Evolutionary conservation across 1,284 basidiomycete species (phyloP).

Genomic region (Cystobasidium pallidum): DNA sequence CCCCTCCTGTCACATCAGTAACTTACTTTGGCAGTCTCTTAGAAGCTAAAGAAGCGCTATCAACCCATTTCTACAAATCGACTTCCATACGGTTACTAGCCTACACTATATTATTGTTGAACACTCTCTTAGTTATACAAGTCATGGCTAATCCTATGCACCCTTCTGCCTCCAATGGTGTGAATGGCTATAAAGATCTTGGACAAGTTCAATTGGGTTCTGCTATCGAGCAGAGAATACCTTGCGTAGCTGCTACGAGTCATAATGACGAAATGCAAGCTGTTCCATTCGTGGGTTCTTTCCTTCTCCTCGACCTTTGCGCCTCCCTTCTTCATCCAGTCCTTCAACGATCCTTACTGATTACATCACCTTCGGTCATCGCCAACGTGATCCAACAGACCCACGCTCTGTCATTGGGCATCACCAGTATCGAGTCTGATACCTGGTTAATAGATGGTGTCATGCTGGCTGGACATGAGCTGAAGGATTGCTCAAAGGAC

Average conservation of each 20-base stretch:
- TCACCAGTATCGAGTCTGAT: conserved; percentile 25
- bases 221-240: not conserved
- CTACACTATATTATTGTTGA: conserved; percentile 14
- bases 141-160: conserved; percentile 11
- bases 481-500: not conserved
- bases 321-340: not conserved
- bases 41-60: not conserved
- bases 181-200: not conserved
- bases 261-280: conserved; percentile 43
- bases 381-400: too few relatives aligned
- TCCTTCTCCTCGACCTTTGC: not conserved
- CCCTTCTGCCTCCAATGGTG: not conserved
- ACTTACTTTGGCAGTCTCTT: not conserved
- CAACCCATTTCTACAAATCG: conserved; percentile 11
- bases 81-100: conserved; percentile 19
- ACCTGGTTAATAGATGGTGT: conserved; percentile 7
- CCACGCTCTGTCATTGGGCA: conserved; percentile 28
- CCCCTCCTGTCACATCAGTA: not conserved
- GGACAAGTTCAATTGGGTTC: conserved; percentile 2
- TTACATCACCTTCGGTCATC: too few relatives aligned
- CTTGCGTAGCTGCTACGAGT: conserved; percentile 18
- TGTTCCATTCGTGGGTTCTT: conserved; percentile 33
- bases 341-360: too few relatives aligned
- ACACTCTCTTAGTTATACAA: conserved; percentile 7
- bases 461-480: conserved; percentile 27